A percentile compares a stretch with the other conserved stretches of the same genome.
phyloP scores from a whole-genome alignment of 2,329 filamentous ascomycete genomes.

The Lasiodiplodia sp. region DNA sequence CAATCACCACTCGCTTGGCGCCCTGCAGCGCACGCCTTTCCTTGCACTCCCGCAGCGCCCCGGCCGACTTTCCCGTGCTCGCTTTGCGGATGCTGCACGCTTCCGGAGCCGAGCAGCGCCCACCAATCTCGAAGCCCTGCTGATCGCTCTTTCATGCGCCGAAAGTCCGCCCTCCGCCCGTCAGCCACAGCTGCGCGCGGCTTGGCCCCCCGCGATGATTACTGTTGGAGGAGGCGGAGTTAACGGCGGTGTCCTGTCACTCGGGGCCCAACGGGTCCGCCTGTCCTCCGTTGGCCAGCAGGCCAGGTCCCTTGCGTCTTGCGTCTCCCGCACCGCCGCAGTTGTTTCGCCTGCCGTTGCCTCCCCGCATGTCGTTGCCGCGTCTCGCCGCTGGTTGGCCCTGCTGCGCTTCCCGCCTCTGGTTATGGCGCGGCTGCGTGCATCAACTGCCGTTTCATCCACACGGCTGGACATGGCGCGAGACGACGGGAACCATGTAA shows the following conservation, averaged over 20 bases:
- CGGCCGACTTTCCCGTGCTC: constrained; percentile 23
- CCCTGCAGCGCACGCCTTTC: background rate
- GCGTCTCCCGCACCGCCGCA: constrained; percentile 20
- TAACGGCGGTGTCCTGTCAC: constrained; percentile 16
- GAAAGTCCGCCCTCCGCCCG: constrained; percentile 1
- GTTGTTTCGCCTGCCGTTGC: constrained; percentile 6
- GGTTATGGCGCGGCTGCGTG: constrained; percentile 22
- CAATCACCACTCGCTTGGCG: constrained; percentile 16
- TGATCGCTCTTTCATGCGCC: constrained; percentile 27
- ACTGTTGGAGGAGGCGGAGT: constrained; percentile 23
- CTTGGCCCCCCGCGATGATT: constrained; percentile 1
- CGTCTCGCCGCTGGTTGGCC: constrained; percentile 7
- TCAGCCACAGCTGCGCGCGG: background rate
- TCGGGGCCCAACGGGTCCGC: background rate
- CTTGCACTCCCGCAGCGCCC: constrained; percentile 24
- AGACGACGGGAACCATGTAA: background rate
- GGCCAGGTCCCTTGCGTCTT: constrained; percentile 15
- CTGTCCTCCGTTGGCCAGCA: background rate
- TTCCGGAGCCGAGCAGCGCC: constrained; percentile 24
- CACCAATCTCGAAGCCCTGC: constrained; percentile 20
- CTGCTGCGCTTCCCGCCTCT: constrained; percentile 18
- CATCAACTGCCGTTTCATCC: constrained; percentile 25
- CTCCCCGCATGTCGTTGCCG: constrained; percentile 5
- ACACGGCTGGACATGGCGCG: background rate
- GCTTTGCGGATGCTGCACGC: constrained; percentile 20